Evolutionary conservation across 768 basidiomycete species (phyloP).

Genomic region (Hypsizygus marmoreus): DNA sequence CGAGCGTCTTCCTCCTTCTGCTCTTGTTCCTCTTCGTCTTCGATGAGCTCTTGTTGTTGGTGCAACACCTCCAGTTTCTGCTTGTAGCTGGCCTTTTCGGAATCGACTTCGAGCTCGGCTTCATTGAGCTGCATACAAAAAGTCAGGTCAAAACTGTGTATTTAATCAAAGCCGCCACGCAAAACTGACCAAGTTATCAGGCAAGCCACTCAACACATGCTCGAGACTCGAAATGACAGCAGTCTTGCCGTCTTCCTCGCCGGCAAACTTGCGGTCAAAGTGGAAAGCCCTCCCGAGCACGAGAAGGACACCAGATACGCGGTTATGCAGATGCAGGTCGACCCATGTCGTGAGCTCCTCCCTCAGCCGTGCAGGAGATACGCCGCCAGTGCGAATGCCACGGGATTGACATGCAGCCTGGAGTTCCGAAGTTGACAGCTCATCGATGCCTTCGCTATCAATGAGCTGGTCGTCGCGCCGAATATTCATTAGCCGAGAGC

Average conservation of each 20-base stretch:
- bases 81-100: slow-evolving; percentile 93
- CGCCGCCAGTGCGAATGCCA: slow-evolving; percentile 86
- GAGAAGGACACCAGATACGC: slow-evolving; percentile 92
- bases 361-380: slow-evolving; percentile 84
- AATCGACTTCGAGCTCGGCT: slow-evolving; percentile 94
- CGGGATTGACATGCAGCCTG: slow-evolving; percentile 93
- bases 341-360: slow-evolving; percentile 95
- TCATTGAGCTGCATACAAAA: slow-evolving; percentile 75
- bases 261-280: slow-evolving; percentile 77
- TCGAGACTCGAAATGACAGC: slow-evolving; percentile 82
- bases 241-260: slow-evolving; percentile 82
- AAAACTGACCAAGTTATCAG: slow-evolving; percentile 84
- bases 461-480: slow-evolving; percentile 95
- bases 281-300: slow-evolving; percentile 94
- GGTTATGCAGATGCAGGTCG: slow-evolving; percentile 82
- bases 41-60: slow-evolving; percentile 98
- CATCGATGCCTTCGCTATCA: slow-evolving; percentile 84
- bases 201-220: slow-evolving; percentile 86
- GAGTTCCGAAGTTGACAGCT: slow-evolving; percentile 87
- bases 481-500: slow-evolving; percentile 77
- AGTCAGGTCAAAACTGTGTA: slow-evolving; percentile 7
- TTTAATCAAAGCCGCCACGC: neutral
- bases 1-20: slow-evolving; percentile 93
- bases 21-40: slow-evolving; percentile 98
- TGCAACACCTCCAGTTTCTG: slow-evolving; percentile 97